A percentile compares a stretch with the other conserved stretches of the same genome.
These are phyloP conservation scores for Zoysia pacifica DNA, from an alignment of 176 grass and related monocot genomes.

Conservation along the genomic window DNA sequence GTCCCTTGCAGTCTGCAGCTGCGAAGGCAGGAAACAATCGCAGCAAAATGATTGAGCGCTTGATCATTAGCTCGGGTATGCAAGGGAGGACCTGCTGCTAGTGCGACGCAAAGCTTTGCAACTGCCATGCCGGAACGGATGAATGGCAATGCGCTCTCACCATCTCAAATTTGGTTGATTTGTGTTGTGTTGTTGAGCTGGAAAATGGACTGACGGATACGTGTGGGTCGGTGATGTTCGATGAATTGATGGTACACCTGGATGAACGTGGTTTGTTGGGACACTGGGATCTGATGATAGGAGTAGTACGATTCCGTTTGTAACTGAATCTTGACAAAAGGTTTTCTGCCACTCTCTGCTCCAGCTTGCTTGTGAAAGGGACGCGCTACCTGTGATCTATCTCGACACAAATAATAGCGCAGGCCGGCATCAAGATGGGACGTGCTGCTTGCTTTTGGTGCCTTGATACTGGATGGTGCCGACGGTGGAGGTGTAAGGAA, in stretches of 20 bases:
- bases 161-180: neutral
- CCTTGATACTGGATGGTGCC: neutral
- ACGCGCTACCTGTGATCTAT: conserved; percentile 52
- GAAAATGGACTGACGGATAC: conserved; percentile 17
- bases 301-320: conserved; percentile 22
- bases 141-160: too few species aligned
- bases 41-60: too few species aligned
- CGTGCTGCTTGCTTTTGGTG: too few species aligned
- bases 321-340: conserved; percentile 38
- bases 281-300: conserved; percentile 41
- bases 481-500: conserved; percentile 25
- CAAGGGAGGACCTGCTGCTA: too few species aligned
- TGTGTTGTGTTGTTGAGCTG: conserved; percentile 14
- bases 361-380: conserved; percentile 26
- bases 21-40: too few species aligned
- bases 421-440: neutral
- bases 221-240: conserved; percentile 26
- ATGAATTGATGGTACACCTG: conserved; percentile 44
- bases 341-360: conserved; percentile 28
- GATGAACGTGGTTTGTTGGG: conserved; percentile 34
- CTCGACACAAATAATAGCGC: conserved; percentile 12
- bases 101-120: too few species aligned
- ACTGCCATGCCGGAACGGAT: too few species aligned
- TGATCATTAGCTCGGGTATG: too few species aligned
- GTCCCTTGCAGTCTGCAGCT: too few species aligned